Conservation (phyloP, 805 yeast species). For the Scheffersomyces ergatensis region DNA sequence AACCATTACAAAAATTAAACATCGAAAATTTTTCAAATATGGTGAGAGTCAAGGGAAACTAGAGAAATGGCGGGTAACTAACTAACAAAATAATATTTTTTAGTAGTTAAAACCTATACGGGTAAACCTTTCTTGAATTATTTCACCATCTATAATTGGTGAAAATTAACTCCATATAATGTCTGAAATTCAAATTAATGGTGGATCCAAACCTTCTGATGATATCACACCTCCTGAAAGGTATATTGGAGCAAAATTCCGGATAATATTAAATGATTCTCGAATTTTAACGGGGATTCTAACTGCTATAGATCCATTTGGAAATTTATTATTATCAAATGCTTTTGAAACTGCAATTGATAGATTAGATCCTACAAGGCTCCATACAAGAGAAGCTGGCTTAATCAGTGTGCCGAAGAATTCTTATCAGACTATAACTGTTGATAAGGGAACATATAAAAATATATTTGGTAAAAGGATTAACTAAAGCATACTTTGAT, state of each 20-base stretch:
- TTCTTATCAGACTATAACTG: constrained; percentile 28
- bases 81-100: no score
- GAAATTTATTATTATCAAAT: constrained; percentile 36
- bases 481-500: no score
- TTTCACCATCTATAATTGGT: no score
- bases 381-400: constrained; percentile 43
- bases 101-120: background rate
- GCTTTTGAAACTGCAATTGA: constrained; percentile 31
- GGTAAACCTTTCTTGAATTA: background rate
- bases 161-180: no score
- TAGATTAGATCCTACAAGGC: constrained; percentile 14
- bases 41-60: no score
- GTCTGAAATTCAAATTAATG: background rate
- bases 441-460: constrained; percentile 17
- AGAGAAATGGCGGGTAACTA: no score
- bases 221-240: constrained; percentile 19
- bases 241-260: constrained; percentile 31
- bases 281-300: constrained; percentile 36
- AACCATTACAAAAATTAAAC: no score
- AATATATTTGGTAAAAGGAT: constrained; percentile 4
- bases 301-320: constrained; percentile 43
- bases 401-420: constrained; percentile 51
- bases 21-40: no score
- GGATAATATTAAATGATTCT: constrained; percentile 25
- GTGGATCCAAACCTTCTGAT: no score